phyloP scores from a whole-genome alignment of 148 eudicot species.

The Silene conica region DNA sequence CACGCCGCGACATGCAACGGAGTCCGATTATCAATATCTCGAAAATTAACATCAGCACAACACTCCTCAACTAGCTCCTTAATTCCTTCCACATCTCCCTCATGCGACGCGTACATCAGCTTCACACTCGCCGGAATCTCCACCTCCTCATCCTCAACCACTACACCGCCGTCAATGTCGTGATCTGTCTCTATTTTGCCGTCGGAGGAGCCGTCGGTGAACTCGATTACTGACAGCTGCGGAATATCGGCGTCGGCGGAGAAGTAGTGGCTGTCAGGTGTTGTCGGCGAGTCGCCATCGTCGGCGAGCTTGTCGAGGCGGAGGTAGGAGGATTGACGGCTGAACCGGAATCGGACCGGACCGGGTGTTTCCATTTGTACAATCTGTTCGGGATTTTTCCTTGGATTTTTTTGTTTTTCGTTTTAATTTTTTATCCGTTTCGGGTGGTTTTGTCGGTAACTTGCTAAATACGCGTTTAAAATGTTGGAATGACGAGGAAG shows the following conservation, averaged over 20 bases:
- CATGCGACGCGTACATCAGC: slow-evolving; percentile 69
- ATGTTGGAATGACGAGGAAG: neutral
- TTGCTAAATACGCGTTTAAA: neutral
- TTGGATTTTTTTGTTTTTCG: neutral
- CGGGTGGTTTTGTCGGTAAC: neutral
- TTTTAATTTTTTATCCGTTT: too few relatives aligned
- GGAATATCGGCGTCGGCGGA: slow-evolving; percentile 27
- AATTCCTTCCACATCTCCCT: slow-evolving; percentile 73
- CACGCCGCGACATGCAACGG: slow-evolving; percentile 87
- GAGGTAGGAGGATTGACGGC: slow-evolving; percentile 65
- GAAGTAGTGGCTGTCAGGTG: neutral
- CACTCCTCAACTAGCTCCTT: slow-evolving; percentile 51
- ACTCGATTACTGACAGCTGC: slow-evolving; percentile 24
- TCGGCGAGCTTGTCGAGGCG: slow-evolving; percentile 25
- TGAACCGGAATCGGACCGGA: slow-evolving; percentile 44
- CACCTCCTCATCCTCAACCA: slow-evolving; percentile 3
- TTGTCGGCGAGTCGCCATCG: neutral
- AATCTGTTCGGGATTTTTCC: too few relatives aligned
- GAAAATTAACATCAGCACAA: slow-evolving; percentile 58
- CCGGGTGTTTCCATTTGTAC: slow-evolving; percentile 19
- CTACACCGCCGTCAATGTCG: neutral
- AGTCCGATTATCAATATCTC: slow-evolving; percentile 75
- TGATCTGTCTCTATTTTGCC: slow-evolving; percentile 18
- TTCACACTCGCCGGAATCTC: slow-evolving; percentile 53
- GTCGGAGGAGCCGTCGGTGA: slow-evolving; percentile 27